Evolutionary conservation across 768 basidiomycete genomes (phyloP).

Genomic region (Lactarius pseudohatsudake): DNA sequence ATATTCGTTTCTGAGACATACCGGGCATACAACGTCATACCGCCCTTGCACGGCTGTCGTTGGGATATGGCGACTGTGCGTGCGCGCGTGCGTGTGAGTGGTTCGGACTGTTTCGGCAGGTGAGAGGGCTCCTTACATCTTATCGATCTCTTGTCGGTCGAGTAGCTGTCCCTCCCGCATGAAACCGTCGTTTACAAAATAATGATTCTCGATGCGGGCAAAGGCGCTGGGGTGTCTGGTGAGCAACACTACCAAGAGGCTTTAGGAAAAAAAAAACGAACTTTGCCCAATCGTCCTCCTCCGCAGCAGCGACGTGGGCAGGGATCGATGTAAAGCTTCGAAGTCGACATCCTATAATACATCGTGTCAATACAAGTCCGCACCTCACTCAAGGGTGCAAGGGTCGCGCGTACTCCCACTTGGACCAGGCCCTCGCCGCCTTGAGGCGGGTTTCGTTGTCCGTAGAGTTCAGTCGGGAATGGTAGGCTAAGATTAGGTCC

Average conservation of each 20-base stretch:
- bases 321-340: constrained; percentile 71
- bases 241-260: not conserved
- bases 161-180: constrained; percentile 87
- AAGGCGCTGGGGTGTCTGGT: constrained; percentile 58
- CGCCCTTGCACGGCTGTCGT: constrained; percentile 80
- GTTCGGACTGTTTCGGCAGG: constrained; percentile 9
- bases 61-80: constrained; percentile 81
- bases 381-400: not conserved
- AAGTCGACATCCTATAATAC: constrained; percentile 71
- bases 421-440: constrained; percentile 85
- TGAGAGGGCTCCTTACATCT: constrained; percentile 55
- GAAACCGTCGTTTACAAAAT: constrained; percentile 87
- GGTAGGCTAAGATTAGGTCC: constrained; percentile 84
- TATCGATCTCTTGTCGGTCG: constrained; percentile 79
- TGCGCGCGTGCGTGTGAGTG: not conserved
- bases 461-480: constrained; percentile 68
- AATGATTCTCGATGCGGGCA: constrained; percentile 88
- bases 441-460: constrained; percentile 62
- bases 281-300: constrained; percentile 75
- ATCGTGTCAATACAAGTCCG: not conserved
- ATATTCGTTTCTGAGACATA: constrained; percentile 37
- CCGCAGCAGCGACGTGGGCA: constrained; percentile 63
- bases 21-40: constrained; percentile 88
- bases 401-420: constrained; percentile 73
- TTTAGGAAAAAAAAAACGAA: constrained; percentile 36